These are phyloP conservation scores for Jimgerdemannia lactiflua DNA, from an alignment of 192 early-diverging fungal genomes.

Conservation along the genomic window DNA sequence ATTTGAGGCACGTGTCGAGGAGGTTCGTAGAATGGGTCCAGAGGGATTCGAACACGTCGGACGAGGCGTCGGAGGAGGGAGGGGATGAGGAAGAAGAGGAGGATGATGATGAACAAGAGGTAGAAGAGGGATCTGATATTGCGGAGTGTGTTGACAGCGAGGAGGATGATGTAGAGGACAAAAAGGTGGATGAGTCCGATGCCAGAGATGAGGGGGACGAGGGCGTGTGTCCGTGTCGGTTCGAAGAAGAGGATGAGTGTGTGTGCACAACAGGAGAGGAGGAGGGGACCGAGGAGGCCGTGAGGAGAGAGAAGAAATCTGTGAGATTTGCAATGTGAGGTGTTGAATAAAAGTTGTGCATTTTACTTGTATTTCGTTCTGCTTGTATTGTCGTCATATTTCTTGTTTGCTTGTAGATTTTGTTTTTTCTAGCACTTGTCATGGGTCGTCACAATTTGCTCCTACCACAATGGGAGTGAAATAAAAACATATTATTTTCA, in stretches of 20 bases:
- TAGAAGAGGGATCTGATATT: too few relatives aligned
- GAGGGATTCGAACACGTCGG: neutral
- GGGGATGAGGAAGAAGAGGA: constrained; percentile 23
- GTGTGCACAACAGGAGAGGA: neutral
- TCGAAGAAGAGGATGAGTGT: neutral
- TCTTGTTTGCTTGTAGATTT: neutral
- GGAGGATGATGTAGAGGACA: constrained; percentile 7
- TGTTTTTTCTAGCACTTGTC: neutral
- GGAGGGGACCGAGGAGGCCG: neutral
- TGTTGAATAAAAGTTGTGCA: neutral
- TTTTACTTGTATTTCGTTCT: neutral
- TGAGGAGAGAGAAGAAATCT: neutral
- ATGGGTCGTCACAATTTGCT: too few relatives aligned
- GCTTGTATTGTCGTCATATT: neutral
- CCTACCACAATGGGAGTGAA: too few relatives aligned
- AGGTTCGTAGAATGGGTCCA: constrained; percentile 42
- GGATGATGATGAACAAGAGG: constrained; percentile 8
- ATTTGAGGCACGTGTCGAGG: constrained; percentile 15
- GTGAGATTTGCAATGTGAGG: neutral
- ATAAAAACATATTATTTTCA: too few relatives aligned
- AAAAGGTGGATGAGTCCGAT: constrained; percentile 5
- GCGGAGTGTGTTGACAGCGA: neutral
- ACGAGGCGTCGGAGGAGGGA: constrained; percentile 10
- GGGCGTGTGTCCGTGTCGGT: neutral
- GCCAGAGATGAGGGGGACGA: neutral